Conservation (phyloP, 176 grass and related monocot species). For the Thinopyrum elongatum region DNA sequence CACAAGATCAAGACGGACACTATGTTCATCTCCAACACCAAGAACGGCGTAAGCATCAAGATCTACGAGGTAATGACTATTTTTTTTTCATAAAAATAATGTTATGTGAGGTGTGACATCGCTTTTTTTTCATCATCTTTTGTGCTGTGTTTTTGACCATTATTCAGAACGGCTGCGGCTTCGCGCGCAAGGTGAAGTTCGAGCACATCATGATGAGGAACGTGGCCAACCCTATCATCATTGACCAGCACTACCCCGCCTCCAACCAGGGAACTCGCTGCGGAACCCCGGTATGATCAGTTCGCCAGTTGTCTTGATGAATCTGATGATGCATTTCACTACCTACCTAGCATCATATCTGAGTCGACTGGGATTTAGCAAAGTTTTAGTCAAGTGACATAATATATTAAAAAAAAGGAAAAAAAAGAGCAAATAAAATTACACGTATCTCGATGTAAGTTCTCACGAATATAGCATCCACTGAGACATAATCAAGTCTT, state of each 20-base stretch:
- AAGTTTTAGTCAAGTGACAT: no score
- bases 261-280: slow-evolving; percentile 11
- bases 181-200: slow-evolving; percentile 55
- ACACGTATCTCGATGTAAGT: no score
- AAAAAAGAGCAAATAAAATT: no score
- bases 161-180: slow-evolving; percentile 46
- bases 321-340: not conserved
- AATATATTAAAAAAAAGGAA: no score
- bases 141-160: not conserved
- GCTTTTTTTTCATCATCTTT: not conserved
- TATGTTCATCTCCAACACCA: slow-evolving; percentile 50
- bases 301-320: not conserved
- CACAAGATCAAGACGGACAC: slow-evolving; percentile 58
- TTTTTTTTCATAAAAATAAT: not conserved
- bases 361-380: no score
- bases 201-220: slow-evolving; percentile 54
- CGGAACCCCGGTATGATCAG: slow-evolving; percentile 8
- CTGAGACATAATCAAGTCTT: no score
- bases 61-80: slow-evolving; percentile 55
- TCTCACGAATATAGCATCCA: no score
- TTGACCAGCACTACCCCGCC: slow-evolving; percentile 35
- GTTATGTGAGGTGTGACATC: not conserved
- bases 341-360: not conserved
- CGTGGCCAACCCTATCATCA: slow-evolving; percentile 61
- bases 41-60: slow-evolving; percentile 55